These are phyloP conservation scores for Sicyos edulis DNA, from an alignment of 306 rosid genomes.

Conservation along the genomic window DNA sequence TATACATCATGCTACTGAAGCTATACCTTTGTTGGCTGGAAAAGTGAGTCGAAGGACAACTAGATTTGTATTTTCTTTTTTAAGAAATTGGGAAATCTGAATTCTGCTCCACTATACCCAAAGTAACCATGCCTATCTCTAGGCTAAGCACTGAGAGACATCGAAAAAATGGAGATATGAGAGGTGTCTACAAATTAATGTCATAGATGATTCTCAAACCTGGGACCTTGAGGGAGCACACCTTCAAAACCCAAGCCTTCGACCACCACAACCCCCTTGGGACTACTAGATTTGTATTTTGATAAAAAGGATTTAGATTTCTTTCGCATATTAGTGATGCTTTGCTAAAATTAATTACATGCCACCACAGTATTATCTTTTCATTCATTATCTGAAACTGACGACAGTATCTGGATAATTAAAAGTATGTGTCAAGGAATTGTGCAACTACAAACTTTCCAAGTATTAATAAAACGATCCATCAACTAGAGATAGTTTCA, in stretches of 20 bases:
- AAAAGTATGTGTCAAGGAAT: neutral
- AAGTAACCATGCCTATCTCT: too few species aligned
- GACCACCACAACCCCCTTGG: too few species aligned
- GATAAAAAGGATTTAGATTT: neutral
- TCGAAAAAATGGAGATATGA: too few species aligned
- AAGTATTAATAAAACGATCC: neutral
- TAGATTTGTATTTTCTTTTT: neutral
- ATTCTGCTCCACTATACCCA: too few species aligned
- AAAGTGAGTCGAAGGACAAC: neutral
- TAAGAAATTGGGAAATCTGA: too few species aligned
- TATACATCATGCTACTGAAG: too few species aligned
- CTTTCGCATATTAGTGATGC: neutral
- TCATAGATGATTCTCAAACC: too few species aligned
- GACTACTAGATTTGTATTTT: neutral
- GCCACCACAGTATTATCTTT: neutral
- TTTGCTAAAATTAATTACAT: slow-evolving; percentile 1
- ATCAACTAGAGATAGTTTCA: slow-evolving; percentile 23
- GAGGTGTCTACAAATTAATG: too few species aligned
- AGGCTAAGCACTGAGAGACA: too few species aligned
- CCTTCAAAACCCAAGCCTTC: too few species aligned
- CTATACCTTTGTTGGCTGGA: too few species aligned
- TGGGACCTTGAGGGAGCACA: too few species aligned
- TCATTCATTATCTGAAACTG: slow-evolving; percentile 12
- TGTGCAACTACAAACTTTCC: neutral
- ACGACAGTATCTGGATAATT: neutral